These are phyloP conservation scores for Backusella tuberculispora DNA, from an alignment of 192 early-diverging fungal genomes.

Conservation along the genomic window DNA sequence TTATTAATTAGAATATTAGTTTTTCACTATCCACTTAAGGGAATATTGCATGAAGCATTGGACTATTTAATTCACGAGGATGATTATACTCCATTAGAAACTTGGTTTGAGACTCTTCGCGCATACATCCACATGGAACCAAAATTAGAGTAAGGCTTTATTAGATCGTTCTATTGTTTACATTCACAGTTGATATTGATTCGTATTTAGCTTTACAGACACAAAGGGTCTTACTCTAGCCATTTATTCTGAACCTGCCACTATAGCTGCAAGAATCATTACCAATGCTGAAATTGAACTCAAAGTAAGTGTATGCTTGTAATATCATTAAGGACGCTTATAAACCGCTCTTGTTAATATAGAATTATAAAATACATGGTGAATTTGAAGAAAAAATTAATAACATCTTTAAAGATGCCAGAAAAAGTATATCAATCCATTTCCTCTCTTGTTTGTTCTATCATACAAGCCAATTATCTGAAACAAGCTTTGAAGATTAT, in stretches of 20 bases:
- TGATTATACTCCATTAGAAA: neutral
- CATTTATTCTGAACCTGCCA: constrained; percentile 9
- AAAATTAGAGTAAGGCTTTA: constrained; percentile 8
- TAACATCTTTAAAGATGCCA: neutral
- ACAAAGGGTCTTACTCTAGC: neutral
- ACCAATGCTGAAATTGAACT: constrained; percentile 1
- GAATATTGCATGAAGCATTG: constrained; percentile 7
- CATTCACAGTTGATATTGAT: no score
- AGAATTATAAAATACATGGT: constrained; percentile 5
- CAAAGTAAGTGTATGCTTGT: neutral
- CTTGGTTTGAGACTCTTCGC: constrained; percentile 15
- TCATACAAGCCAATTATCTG: neutral
- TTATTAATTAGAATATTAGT: neutral
- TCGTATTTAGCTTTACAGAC: neutral
- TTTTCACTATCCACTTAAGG: constrained; percentile 14
- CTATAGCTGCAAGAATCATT: constrained; percentile 7
- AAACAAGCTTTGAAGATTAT: neutral
- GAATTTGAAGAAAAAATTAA: neutral
- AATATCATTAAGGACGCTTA: neutral
- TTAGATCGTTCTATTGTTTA: neutral
- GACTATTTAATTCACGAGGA: constrained; percentile 23
- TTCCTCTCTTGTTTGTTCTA: neutral
- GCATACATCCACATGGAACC: neutral
- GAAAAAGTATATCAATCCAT: neutral
- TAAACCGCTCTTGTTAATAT: neutral